Percentiles rank a stretch among this genome's conserved stretches.
phyloP scores from a whole-genome alignment of 805 yeast genomes.

The Starmerella stellata region DNA sequence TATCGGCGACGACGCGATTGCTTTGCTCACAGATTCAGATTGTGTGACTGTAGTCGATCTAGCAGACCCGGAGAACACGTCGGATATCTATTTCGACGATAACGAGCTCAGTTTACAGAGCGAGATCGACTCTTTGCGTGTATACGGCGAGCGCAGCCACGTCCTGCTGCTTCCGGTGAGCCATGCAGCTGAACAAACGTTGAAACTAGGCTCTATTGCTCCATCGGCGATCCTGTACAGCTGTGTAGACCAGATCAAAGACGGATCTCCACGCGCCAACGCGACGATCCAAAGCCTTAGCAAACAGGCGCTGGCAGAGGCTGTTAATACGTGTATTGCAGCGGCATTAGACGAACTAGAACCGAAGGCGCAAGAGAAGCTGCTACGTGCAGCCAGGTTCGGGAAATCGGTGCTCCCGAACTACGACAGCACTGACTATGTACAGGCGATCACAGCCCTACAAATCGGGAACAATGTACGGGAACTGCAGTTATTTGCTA shows the following conservation, averaged over 20 bases:
- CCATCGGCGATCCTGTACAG: slow-evolving; percentile 72
- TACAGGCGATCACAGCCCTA: slow-evolving; percentile 41
- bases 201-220: slow-evolving; percentile 66
- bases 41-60: slow-evolving; percentile 41
- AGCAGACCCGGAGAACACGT: background rate
- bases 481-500: slow-evolving; percentile 31
- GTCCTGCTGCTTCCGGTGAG: slow-evolving; percentile 51
- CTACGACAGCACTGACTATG: slow-evolving; percentile 43
- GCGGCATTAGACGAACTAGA: slow-evolving; percentile 69
- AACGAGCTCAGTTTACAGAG: slow-evolving; percentile 28
- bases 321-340: slow-evolving; percentile 51
- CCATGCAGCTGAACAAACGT: slow-evolving; percentile 38
- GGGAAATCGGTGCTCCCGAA: slow-evolving; percentile 48
- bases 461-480: slow-evolving; percentile 57
- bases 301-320: slow-evolving; percentile 32
- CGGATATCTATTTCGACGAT: slow-evolving; percentile 22
- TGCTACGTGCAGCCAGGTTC: slow-evolving; percentile 65
- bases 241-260: slow-evolving; percentile 47
- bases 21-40: slow-evolving; percentile 31
- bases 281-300: slow-evolving; percentile 46
- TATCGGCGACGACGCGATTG: slow-evolving; percentile 77
- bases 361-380: slow-evolving; percentile 57
- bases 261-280: slow-evolving; percentile 63
- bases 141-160: slow-evolving; percentile 39
- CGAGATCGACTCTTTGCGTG: slow-evolving; percentile 51